Evolutionary conservation across 2,329 filamentous ascomycete species (phyloP), one percentile per base, ranked within the genome.

Genomic region (Geosmithia morbida): DNA sequence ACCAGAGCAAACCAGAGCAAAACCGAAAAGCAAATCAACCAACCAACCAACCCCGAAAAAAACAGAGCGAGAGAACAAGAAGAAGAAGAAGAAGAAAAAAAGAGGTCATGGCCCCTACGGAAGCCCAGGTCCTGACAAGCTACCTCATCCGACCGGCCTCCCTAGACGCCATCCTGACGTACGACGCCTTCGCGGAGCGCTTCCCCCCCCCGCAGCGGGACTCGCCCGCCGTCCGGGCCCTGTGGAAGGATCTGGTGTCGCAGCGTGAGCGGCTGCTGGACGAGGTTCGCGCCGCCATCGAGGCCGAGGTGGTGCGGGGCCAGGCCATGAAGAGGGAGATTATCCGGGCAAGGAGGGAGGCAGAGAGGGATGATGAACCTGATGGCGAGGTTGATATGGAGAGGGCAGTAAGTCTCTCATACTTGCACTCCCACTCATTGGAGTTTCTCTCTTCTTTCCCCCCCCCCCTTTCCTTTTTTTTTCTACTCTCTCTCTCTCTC

Each of bases 191-290:
- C 68, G 79, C 77, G 42, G 72, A 81, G 26, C 72, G 90, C 41
- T 92, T 94, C 57, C 87, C 87, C 11, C 76, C 73, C 46, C 64
- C 75, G 40, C 70, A 81, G 45, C 82, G 81, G 50, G 67, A 72
- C 20, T 82, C 81, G 44, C 76, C 83, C 0, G 79, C 83, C 48
- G 72, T 90, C 44, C 77, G 79, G 48, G 68, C 72, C 1, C 70
- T 95, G 5, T 94, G 94, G 60, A 79, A 84, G 44, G 85, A 92
- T 60, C 72, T 94, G 2, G 85, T 92, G 56, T 74, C 80, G 50
- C 77, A 88, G 59, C 79, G 87, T 48, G 79, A 81, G 51, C 71
- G 74, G 44, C 69, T 83, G 11, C 73, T 87, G 47, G 84, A 90
- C 55, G 61, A 68, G 3, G 80, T 94, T 14, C 71, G 78, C 57